Base-by-base conservation (phyloP, 2,329 filamentous ascomycete genomes). In the Fusarium sp. region DNA sequence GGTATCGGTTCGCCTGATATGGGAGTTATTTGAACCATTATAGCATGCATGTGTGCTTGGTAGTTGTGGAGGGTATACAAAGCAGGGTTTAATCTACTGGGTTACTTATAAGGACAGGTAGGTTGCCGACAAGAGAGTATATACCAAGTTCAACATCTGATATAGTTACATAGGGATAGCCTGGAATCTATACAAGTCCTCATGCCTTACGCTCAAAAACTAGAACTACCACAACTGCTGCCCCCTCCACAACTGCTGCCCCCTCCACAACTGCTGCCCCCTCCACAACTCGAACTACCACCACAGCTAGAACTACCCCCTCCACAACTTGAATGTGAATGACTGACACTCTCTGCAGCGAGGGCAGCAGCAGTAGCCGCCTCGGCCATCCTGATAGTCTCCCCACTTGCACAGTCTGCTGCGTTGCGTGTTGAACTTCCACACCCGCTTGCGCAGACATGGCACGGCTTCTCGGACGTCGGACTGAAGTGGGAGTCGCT, bases 401-500 rank as follows among this genome's bases (percentile, higher is more conserved):
- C 72, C 22, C 41, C 53, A 36, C 72, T 74, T 9, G 64, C 72
- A 56, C 72, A 74, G 16, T 70, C 60, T 7, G 68, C 64, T 16
- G 56, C 48, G 12, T 65, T 44, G 44, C 65, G 62, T 8, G 47
- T 50, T 15, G 65, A 35, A 59, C 65, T 74, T 42, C 72, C 72
- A 22, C 72, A 74, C 30, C 61, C 69, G 18, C 72, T 64, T 36
- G 59, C 72, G 22, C 69, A 74, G 36, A 33, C 41, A 14, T 63
- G 68, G 18, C 41, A 31, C 7, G 68, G 48, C 18, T 38, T 41
- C 20, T 65, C 65, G 11, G 56, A 57, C 12, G 65, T 59, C 26
- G 72, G 68, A 38, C 44, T 38, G 48, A 73, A 69, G 50, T 68
- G 71, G 12, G 71, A 74, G 63, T 74, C 71, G 11, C 51, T 54